phyloP scores from a whole-genome alignment of 345 rosid species.

The Populus nigra region DNA sequence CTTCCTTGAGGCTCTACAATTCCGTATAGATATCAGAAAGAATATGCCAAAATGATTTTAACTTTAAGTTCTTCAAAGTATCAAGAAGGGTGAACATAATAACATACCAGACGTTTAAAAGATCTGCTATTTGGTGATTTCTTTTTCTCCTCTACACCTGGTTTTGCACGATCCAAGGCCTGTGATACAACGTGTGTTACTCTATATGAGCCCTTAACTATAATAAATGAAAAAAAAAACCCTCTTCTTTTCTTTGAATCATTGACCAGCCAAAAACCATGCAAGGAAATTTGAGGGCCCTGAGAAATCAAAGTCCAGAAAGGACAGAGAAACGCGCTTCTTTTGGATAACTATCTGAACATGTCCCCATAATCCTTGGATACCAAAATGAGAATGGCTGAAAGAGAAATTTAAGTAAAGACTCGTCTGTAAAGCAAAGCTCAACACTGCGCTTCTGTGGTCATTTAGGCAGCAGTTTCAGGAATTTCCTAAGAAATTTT shows the following conservation, averaged over 20 bases:
- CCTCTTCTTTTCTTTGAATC: background rate
- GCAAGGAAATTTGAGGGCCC: background rate
- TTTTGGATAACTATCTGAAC: background rate
- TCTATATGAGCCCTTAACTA: background rate
- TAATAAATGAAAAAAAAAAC: background rate
- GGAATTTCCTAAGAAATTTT: background rate
- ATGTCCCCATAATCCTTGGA: background rate
- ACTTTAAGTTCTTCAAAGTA: background rate
- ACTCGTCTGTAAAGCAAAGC: background rate
- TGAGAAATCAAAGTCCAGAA: background rate
- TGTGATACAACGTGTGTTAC: conserved; percentile 2
- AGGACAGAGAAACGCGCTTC: background rate
- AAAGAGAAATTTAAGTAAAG: background rate
- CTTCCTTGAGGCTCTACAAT: conserved; percentile 29
- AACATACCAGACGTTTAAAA: conserved; percentile 36
- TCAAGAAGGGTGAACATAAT: background rate
- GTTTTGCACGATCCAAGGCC: conserved; percentile 41
- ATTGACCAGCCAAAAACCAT: background rate
- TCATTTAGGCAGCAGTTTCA: background rate
- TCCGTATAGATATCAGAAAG: background rate
- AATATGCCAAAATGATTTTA: background rate
- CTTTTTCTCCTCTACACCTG: conserved; percentile 22
- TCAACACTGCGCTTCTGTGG: background rate
- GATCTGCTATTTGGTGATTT: conserved; percentile 30
- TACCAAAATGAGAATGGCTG: background rate